Base-by-base conservation (phyloP, 192 early-diverging fungal species). In the Podila epicladia region DNA sequence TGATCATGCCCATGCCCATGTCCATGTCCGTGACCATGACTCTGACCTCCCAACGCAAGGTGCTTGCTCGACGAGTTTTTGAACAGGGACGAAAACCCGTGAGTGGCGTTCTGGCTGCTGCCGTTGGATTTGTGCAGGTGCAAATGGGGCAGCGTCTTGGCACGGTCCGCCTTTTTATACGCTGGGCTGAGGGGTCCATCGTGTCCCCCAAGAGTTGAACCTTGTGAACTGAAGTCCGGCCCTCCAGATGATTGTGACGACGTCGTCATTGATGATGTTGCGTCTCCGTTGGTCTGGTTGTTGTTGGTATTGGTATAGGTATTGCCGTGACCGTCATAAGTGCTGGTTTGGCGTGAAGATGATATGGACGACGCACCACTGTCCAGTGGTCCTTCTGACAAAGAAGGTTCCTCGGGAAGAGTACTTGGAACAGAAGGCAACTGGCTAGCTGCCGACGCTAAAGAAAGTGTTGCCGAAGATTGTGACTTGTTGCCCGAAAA, bases 401-500 rank as follows among this genome's bases (percentile, higher is more conserved):
- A 37, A 9, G 38, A 53, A 2, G 24, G 22, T 31, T 55, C 37
- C 35, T 37, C 64, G 0, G 49, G 49, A 4, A 51, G 41, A 29
- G 48, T 29, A 1, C 45, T 29, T 19, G n/a, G 28, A 31, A 4
- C 41, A 65, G 64, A 19, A 13, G 22, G 64, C 28, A 26, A 15
- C 64, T 50, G 60, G 50, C 33, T 67, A 24, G 38, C n/a, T 17
- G 62, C 65, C 1, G 67, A 6, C 17, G 60, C 35, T 2, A 65
- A 49, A n/a, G 58, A n/a, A 20, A 55, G 50, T 1, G 51, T 50
- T 62, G 63, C 51, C 5, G 72, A 67, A 3, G 31, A 28, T 0
- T 60, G 63, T 1, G 50, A 24, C 22, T 72, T 72, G 62, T 13
- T 69, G 24, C 77, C 77, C n/a, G 77, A 80, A 35, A 80, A 80